Evolutionary conservation across 2,329 filamentous ascomycete genomes (phyloP).

Genomic region (Biscogniauxia marginata): DNA sequence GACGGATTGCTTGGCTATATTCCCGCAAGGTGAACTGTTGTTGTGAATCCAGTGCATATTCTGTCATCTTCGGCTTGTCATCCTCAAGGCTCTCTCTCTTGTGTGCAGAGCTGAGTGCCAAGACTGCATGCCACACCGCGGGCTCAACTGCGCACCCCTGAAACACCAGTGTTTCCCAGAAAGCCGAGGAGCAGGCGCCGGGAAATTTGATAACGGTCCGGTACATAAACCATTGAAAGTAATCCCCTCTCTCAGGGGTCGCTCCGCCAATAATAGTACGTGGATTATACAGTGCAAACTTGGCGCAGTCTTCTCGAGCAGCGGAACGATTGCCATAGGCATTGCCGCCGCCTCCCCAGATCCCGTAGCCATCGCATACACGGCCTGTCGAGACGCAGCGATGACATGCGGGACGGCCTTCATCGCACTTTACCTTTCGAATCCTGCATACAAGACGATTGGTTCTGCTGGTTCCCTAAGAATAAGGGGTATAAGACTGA

Average conservation of each 20-base stretch:
- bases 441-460: constrained; percentile 11
- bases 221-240: constrained; percentile 44
- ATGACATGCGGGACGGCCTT: constrained; percentile 26
- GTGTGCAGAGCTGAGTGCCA: constrained; percentile 39
- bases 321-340: constrained; percentile 28
- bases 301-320: constrained; percentile 11
- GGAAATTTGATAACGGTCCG: constrained; percentile 38
- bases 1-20: constrained; percentile 38
- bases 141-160: constrained; percentile 38
- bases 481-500: not conserved
- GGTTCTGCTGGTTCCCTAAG: not conserved
- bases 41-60: constrained; percentile 13
- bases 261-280: constrained; percentile 7
- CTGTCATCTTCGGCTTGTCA: not conserved
- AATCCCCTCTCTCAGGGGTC: constrained; percentile 31
- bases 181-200: constrained; percentile 35
- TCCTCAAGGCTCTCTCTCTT: constrained; percentile 18
- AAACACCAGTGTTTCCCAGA: constrained; percentile 39
- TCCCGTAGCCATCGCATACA: constrained; percentile 30
- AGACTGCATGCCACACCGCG: constrained; percentile 38
- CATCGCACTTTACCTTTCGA: constrained; percentile 33
- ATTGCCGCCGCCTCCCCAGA: constrained; percentile 29
- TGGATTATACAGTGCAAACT: constrained; percentile 4
- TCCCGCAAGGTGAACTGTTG: constrained; percentile 33
- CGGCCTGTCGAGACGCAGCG: constrained; percentile 30